Base-by-base conservation (phyloP, 2,329 filamentous ascomycete species). In the Fusarium sp. region DNA sequence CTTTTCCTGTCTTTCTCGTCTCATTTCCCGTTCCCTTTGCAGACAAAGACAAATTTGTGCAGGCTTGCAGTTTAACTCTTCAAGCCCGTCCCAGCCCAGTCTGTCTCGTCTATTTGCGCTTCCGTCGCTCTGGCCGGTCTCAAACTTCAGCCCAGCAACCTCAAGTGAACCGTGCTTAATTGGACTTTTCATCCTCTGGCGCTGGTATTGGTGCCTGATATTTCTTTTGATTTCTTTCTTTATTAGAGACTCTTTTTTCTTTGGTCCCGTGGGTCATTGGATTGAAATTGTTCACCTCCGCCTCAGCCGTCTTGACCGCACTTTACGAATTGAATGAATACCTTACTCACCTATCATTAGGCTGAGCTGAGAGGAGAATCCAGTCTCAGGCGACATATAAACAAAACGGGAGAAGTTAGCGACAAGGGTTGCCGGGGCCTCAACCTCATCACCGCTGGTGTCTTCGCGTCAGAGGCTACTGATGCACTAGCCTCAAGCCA, bases 71-170 rank as follows among this genome's bases (percentile, higher is more conserved):
- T 26, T 39, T n/a, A 35, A 28, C 24, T 24, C 23, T 35, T 38
- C 48, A 33, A 43, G 29, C 49, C 55, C 48, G 35, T 13, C 29
- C 53, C 39, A 43, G 35, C 23, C 24, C 43, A 38, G 39, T 13
- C 47, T 26, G 42, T 60, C 44, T 55, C 43, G 43, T 66, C 68
- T 52, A 48, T 62, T 62, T 68, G 59, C 60, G 38, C 23, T 41
- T 33, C 33, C 23, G 38, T 63, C 61, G 59, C 61, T 57, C 38
- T 74, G 58, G 53, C 71, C 71, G 71, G 69, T 74, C 71, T 74
- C 71, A 74, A 60, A 72, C 70, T 68, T 74, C 64, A 74, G 71
- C 71, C 71, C 66, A 72, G 52, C 56, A 57, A 53, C 56, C 41
- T 53, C 20, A 46, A 66, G 52, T 55, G 58, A 72, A 56, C 67